phyloP scores from a whole-genome alignment of 495 filamentous ascomycete species.

The Trichoderma reesei region DNA sequence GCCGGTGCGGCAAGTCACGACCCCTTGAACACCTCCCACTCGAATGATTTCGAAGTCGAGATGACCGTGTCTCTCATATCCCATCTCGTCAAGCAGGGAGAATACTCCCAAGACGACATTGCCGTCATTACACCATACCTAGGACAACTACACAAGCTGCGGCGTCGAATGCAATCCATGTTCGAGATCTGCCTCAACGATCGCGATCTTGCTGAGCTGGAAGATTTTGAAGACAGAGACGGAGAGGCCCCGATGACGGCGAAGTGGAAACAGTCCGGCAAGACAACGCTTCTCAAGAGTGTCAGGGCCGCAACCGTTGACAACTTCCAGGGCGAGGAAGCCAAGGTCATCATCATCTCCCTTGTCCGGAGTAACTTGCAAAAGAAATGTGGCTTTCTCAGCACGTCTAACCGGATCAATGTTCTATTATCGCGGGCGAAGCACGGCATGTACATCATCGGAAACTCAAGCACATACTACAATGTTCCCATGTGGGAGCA shows the following conservation, averaged over 20 bases:
- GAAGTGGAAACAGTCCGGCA: constrained; percentile 17
- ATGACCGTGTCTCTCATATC: constrained; percentile 56
- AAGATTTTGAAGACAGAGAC: constrained; percentile 21
- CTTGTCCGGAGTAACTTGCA: constrained; percentile 63
- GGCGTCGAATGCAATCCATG: constrained; percentile 34
- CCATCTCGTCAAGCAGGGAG: constrained; percentile 63
- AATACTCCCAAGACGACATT: constrained; percentile 56
- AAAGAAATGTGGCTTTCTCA: constrained; percentile 61
- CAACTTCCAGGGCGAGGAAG: constrained; percentile 79
- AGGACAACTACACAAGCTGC: constrained; percentile 58
- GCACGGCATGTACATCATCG: constrained; percentile 81
- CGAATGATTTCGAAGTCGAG: constrained; percentile 58
- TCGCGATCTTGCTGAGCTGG: constrained; percentile 52
- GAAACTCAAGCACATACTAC: constrained; percentile 50
- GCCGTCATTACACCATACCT: constrained; percentile 71
- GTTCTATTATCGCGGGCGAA: constrained; percentile 63
- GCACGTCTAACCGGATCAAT: constrained; percentile 70
- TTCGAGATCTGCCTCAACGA: constrained; percentile 60
- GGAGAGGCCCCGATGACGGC: constrained; percentile 18
- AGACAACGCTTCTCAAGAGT: constrained; percentile 46
- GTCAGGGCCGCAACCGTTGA: constrained; percentile 74
- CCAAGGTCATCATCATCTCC: constrained; percentile 72
- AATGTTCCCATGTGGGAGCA: constrained; percentile 60
- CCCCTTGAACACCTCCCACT: constrained; percentile 45
- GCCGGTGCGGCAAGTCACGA: constrained; percentile 32